Conservation (phyloP, 305 asterid species). For the Solanum aculeatissimum region DNA sequence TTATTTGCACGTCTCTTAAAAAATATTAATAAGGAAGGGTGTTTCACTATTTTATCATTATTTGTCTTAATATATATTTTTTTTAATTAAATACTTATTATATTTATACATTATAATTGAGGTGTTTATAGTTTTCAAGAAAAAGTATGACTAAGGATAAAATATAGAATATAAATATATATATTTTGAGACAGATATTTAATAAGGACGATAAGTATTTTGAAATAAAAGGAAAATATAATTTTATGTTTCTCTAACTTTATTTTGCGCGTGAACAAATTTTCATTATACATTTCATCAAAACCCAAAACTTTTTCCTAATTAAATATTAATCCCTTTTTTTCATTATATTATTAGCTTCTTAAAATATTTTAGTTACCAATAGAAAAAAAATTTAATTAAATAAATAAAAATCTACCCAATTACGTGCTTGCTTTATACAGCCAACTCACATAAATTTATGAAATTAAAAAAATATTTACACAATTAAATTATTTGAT, state of each 20-base stretch:
- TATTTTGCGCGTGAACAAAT: constrained; percentile 42
- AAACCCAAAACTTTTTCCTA: constrained; percentile 7
- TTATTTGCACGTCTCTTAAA: neutral
- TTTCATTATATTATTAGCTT: neutral
- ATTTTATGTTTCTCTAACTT: constrained; percentile 12
- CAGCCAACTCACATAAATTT: constrained; percentile 19
- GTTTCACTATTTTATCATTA: neutral
- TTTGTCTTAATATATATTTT: neutral
- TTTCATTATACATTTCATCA: constrained; percentile 21
- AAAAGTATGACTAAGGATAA: neutral
- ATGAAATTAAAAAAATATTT: neutral
- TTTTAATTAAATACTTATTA: neutral
- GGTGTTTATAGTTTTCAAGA: neutral
- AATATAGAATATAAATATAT: too few species aligned
- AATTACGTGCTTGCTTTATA: constrained; percentile 4
- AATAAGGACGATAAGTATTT: neutral
- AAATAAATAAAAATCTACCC: too few species aligned
- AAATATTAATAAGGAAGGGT: neutral
- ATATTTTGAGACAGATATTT: neutral
- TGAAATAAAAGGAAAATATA: neutral
- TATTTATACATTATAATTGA: neutral
- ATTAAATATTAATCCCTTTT: neutral
- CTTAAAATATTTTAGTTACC: neutral
- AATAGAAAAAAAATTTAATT: neutral
- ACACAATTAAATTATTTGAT: neutral